phyloP scores from a whole-genome alignment of 768 basidiomycete genomes.

The Panellus pusillus region DNA sequence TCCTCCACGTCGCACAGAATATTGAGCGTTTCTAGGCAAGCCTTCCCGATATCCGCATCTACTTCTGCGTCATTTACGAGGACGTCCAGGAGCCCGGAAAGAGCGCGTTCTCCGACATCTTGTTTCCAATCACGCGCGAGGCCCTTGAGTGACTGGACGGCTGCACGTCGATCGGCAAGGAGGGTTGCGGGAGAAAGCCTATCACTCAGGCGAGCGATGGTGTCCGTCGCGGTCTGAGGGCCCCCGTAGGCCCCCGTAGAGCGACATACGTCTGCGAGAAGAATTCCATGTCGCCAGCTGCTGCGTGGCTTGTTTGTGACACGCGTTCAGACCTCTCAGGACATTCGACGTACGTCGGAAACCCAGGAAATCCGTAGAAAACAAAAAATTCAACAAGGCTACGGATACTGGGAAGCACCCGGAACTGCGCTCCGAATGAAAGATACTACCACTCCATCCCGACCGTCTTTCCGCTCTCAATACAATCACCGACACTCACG shows the following conservation, averaged over 20 bases:
- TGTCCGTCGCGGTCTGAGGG: constrained; percentile 81
- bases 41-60: constrained; percentile 91
- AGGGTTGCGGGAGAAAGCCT: constrained; percentile 87
- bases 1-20: constrained; percentile 83
- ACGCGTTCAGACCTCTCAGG: no score
- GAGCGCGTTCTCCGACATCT: constrained; percentile 79
- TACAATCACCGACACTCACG: constrained; percentile 85
- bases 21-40: constrained; percentile 86
- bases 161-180: constrained; percentile 88
- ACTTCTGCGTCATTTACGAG: constrained; percentile 86
- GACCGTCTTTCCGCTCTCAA: constrained; percentile 67
- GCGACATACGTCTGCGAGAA: constrained; percentile 84
- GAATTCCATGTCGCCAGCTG: constrained; percentile 63
- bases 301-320: background rate
- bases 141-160: constrained; percentile 91
- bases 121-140: constrained; percentile 87
- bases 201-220: constrained; percentile 86
- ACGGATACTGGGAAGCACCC: no score
- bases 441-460: constrained; percentile 39
- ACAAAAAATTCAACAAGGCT: no score
- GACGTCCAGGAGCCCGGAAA: constrained; percentile 77
- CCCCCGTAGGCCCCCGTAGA: constrained; percentile 78
- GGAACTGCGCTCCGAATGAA: no score
- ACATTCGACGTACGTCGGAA: no score
- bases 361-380: no score